phyloP scores from a whole-genome alignment of 2,329 filamentous ascomycete species.

The Penicillium sp. region DNA sequence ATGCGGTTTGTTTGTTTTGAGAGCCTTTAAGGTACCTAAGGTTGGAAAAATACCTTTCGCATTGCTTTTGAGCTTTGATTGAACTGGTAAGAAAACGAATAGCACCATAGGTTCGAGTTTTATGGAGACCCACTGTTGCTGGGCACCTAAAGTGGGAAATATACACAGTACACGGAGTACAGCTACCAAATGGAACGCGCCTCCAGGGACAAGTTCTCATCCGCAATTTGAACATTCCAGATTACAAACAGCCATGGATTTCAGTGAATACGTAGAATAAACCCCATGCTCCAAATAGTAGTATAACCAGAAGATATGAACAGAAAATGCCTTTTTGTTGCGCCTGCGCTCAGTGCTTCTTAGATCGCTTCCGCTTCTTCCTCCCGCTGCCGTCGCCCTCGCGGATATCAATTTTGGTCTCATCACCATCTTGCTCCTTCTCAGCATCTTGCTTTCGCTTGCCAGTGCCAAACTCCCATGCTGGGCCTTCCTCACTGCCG shows the following conservation, averaged over 20 bases:
- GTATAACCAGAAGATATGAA: conserved; percentile 10
- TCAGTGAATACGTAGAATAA: background rate
- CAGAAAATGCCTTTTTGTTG: conserved; percentile 14
- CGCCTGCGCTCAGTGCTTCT: conserved; percentile 39
- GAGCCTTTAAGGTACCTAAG: background rate
- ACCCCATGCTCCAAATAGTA: conserved; percentile 15
- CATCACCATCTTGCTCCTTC: conserved; percentile 26
- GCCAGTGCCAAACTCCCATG: conserved; percentile 30
- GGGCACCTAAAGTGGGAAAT: background rate
- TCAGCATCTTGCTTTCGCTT: conserved; percentile 22
- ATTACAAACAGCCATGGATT: background rate
- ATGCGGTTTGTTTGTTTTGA: background rate
- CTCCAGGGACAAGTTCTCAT: too few species aligned
- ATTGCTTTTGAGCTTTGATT: too few species aligned
- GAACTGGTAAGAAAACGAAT: background rate
- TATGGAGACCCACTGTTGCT: too few species aligned
- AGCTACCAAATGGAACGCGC: too few species aligned
- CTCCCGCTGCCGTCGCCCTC: conserved; percentile 39
- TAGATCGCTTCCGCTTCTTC: conserved; percentile 51
- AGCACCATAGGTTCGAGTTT: background rate
- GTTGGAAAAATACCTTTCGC: too few species aligned
- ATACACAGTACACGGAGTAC: background rate
- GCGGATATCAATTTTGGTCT: conserved; percentile 44
- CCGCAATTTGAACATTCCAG: background rate
- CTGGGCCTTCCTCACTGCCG: conserved; percentile 59